Evolutionary conservation across 176 grass and related monocot species (phyloP).

Genomic region (Themeda triandra): DNA sequence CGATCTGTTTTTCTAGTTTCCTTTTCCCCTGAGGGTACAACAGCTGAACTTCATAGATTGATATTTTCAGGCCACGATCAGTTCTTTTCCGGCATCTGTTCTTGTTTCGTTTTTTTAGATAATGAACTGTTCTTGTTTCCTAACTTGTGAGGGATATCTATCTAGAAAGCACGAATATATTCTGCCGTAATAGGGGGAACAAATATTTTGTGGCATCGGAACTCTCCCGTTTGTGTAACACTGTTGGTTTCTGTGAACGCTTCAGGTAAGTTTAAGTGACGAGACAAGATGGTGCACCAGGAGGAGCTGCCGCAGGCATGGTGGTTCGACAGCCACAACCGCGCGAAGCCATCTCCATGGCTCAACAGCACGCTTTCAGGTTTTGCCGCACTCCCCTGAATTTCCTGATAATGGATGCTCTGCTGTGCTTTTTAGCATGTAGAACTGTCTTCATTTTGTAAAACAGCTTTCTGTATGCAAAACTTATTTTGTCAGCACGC

Average conservation of each 20-base stretch:
- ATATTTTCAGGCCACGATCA: neutral
- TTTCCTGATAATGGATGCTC: neutral
- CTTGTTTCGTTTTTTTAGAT: too few relatives aligned
- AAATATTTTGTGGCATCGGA: neutral
- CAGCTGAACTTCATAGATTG: neutral
- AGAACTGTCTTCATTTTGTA: neutral
- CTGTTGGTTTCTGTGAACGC: neutral
- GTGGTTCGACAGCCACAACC: slow-evolving; percentile 73
- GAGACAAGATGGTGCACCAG: slow-evolving; percentile 43
- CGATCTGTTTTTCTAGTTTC: neutral
- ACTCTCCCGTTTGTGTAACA: neutral
- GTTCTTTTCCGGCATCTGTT: too few relatives aligned
- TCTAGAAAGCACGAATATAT: neutral
- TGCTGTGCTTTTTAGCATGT: neutral
- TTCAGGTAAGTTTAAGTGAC: slow-evolving; percentile 30
- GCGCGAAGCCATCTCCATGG: slow-evolving; percentile 53
- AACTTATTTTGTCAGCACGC: neutral
- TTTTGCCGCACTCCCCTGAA: neutral
- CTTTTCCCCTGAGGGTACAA: too few relatives aligned
- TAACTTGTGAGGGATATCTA: too few relatives aligned
- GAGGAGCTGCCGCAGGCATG: slow-evolving; percentile 65
- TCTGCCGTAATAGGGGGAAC: neutral
- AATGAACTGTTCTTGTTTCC: too few relatives aligned
- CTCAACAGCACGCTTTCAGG: slow-evolving; percentile 60
- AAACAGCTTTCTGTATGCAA: neutral